Base-by-base conservation (phyloP, 768 basidiomycete species). In the Leccinum arenicola region DNA sequence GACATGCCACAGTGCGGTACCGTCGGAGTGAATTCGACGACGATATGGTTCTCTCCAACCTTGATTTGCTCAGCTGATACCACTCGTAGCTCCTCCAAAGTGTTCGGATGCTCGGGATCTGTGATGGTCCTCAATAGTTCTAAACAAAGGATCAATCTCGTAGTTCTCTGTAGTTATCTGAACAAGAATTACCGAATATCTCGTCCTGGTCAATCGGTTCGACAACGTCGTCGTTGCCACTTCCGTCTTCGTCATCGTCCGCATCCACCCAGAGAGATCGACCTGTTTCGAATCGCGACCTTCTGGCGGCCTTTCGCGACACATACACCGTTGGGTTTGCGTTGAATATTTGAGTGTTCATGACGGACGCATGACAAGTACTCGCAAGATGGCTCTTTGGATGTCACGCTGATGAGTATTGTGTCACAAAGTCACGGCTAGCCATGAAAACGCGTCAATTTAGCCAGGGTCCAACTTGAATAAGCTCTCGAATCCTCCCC, bases 1-100 rank as follows among this genome's bases (percentile, higher is more conserved):
- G 94, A 95, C 93, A 95, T 94, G 52, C 94, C 94, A 63, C 96
- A 98, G 68, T 98, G 95, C 10, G 97, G 96, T 15, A 97, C 93
- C 0, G 97, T 98, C 4, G 97, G 96, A 6, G 97, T 98, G 69
- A 98, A 95, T 69, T 96, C 94, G 62, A 99, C 88, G 36, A 83
- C 78, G 54, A 99, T 79, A 54, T 81, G 81, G 62, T 94, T 89
- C n/a, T 75, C 68, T 35, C 67, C 74, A 40, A 89, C 75, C 12
- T 76, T 75, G 58, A 98, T 87, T 68, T 98, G 95, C 10, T 92
- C 86, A 6, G 87, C 84, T 50, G 93, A 96, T 45, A 99, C 95
- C 38, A 99, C 97, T 23, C 91, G 87, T 9, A 99, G 87, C 69
- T 98, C 93, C 70, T 99, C 97, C 50, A 99, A 82, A 17, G 88